phyloP scores from a whole-genome alignment of 2,329 filamentous ascomycete genomes.

The Albifimbria verrucaria region DNA sequence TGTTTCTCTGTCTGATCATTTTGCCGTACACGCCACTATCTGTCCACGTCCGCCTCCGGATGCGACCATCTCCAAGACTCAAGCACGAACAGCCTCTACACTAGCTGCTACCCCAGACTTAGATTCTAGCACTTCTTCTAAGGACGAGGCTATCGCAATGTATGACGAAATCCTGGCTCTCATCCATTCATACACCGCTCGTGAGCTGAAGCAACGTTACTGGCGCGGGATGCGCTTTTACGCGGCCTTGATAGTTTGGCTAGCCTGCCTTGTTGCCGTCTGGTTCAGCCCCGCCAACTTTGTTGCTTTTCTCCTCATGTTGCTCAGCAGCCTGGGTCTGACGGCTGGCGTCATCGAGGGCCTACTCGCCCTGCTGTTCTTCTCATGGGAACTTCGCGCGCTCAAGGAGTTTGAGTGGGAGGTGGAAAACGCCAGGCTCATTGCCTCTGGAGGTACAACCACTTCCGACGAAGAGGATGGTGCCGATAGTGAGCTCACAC shows the following conservation, averaged over 20 bases:
- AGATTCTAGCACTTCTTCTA: constrained; percentile 21
- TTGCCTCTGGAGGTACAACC: constrained; percentile 27
- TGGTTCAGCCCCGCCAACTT: constrained; percentile 82
- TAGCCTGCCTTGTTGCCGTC: constrained; percentile 74
- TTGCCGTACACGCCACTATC: constrained; percentile 82
- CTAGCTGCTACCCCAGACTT: constrained; percentile 11
- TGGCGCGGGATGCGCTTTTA: constrained; percentile 74
- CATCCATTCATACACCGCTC: constrained; percentile 62
- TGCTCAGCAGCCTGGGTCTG: constrained; percentile 76
- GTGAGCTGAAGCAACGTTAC: constrained; percentile 69
- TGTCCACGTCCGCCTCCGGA: constrained; percentile 17
- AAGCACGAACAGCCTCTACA: constrained; percentile 12
- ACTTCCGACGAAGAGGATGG: constrained; percentile 16
- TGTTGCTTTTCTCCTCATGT: constrained; percentile 74
- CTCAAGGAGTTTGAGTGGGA: constrained; percentile 95
- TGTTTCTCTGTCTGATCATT: constrained; percentile 92
- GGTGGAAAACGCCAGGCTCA: constrained; percentile 63
- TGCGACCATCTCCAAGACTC: constrained; percentile 11
- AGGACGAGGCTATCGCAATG: constrained; percentile 19
- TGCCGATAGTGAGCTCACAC: constrained; percentile 6
- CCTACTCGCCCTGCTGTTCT: constrained; percentile 81
- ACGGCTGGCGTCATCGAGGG: constrained; percentile 78
- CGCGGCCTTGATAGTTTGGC: constrained; percentile 60
- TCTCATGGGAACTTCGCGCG: constrained; percentile 76
- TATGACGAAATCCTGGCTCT: constrained; percentile 70